Conservation (phyloP, 2,329 filamentous ascomycete species). For the Cladosporium cucumerinum region DNA sequence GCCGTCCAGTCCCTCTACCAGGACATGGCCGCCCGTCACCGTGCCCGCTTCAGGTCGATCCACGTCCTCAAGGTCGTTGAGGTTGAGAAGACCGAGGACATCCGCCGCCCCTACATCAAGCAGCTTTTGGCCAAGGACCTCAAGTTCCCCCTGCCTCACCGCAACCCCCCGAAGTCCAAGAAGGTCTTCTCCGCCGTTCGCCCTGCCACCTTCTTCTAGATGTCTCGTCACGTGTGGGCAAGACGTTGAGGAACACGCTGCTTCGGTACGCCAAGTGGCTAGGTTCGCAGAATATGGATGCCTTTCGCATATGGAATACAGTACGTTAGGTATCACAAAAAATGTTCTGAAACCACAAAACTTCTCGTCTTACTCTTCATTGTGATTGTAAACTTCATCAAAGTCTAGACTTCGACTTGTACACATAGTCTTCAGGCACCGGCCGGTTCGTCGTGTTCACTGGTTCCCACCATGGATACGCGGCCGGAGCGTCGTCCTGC, state of each 20-base stretch:
- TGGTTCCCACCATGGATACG: slow-evolving; percentile 67
- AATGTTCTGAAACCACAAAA: slow-evolving; percentile 8
- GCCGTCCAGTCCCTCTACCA: slow-evolving; percentile 97
- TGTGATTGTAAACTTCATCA: background rate
- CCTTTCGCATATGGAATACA: slow-evolving; percentile 16
- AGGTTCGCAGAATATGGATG: slow-evolving; percentile 9
- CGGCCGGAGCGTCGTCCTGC: slow-evolving; percentile 56
- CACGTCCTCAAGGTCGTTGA: slow-evolving; percentile 99
- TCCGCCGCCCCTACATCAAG: slow-evolving; percentile 99
- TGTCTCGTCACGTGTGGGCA: slow-evolving; percentile 9
- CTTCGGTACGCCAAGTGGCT: slow-evolving; percentile 15
- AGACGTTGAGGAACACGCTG: slow-evolving; percentile 4
- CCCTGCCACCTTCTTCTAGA: slow-evolving; percentile 94
- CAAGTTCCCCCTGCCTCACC: slow-evolving; percentile 98
- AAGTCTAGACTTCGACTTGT: background rate
- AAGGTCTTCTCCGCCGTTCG: slow-evolving; percentile 92
- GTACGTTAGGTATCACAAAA: slow-evolving; percentile 15
- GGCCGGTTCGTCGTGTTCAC: slow-evolving; percentile 39
- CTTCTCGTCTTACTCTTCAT: background rate
- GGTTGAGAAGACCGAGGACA: slow-evolving; percentile 86
- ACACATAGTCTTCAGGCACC: slow-evolving; percentile 8
- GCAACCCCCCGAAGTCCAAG: slow-evolving; percentile 79
- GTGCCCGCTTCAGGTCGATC: slow-evolving; percentile 94
- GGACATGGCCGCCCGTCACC: slow-evolving; percentile 99
- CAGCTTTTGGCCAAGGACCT: slow-evolving; percentile 94